Base-by-base conservation (phyloP, 805 yeast species). In the Cyberlindnera veronae region DNA sequence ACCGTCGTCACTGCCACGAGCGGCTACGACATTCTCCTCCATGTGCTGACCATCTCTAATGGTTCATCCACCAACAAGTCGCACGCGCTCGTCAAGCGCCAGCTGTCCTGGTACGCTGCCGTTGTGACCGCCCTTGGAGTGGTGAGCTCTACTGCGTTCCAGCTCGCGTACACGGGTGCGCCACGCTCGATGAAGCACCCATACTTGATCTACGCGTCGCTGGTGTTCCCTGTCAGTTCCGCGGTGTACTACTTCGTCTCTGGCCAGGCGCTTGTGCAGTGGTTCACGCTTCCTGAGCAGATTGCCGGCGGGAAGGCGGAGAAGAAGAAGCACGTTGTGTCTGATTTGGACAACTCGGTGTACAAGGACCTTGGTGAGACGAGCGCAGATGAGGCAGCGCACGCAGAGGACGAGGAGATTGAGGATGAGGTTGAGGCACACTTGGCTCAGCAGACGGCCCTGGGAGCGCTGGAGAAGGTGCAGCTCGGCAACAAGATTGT, bases 131-230 rank as follows among this genome's bases (percentile, higher is more conserved):
- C 58, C 2, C 61, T 79, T 24, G 79, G 80, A 14, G 55, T 72
- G 4, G 30, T 78, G 18, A 69, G 83, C 7, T 51, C 82, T 1
- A 60, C 67, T 26, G 64, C 78, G 36, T 78, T 84, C 49, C 63
- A 68, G 23, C 49, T 71, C 46, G 81, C 83, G n/a, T 84, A 71
- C 55, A 64, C 63, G 36, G 68, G 70, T 35, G 77, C 88, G 1
- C 77, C 85, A 16, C 49, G 60, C 5, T 56, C 65, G 27, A 79
- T 72, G 41, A 76, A 76, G 59, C 95, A 84, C 61, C 93, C 93
- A 16, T 84, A 84, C 57, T 69, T 84, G 54, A 54, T 84, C 12
- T 84, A 84, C 32, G 47, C 61, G 5, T 48, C 57, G 4, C 44
- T 56, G 34, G 54, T 56, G 6, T 51, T 51, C 42, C 61, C 61